Conservation (phyloP, 2,329 filamentous ascomycete species). For the Colletotrichum eremochloae region DNA sequence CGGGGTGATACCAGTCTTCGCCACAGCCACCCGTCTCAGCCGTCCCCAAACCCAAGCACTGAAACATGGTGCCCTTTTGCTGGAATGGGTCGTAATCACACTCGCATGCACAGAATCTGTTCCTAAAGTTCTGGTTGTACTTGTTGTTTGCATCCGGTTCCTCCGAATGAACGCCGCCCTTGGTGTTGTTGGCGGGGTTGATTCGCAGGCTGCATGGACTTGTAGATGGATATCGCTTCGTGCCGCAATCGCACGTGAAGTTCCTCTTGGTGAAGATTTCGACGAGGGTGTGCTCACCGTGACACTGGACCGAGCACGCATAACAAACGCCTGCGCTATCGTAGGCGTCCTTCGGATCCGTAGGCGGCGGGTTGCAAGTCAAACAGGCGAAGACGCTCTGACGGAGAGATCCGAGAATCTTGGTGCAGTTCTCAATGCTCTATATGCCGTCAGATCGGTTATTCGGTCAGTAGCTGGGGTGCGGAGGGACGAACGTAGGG, state of each 20-base stretch:
- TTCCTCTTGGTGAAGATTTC: conserved; percentile 97
- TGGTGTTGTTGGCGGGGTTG: conserved; percentile 79
- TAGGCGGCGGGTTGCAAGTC: conserved; percentile 88
- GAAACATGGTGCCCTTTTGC: conserved; percentile 98
- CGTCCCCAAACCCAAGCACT: conserved; percentile 88
- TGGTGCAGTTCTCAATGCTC: conserved; percentile 95
- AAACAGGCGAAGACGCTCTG: conserved; percentile 93
- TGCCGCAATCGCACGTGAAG: conserved; percentile 97
- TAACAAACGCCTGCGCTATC: conserved; percentile 91
- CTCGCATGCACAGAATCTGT: conserved; percentile 90
- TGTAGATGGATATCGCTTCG: conserved; percentile 78
- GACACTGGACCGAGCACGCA: conserved; percentile 95
- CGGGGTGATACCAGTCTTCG: conserved; percentile 98
- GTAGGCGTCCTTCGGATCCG: conserved; percentile 72
- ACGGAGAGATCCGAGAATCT: conserved; percentile 86
- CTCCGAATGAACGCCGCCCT: conserved; percentile 83
- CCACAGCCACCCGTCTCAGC: conserved; percentile 89
- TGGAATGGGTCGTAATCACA: conserved; percentile 89
- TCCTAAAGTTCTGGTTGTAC: conserved; percentile 97
- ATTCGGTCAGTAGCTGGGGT: not conserved
- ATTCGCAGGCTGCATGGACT: conserved; percentile 82
- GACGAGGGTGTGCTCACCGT: conserved; percentile 93
- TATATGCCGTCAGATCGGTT: conserved; percentile 51
- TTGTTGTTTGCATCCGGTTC: conserved; percentile 79
- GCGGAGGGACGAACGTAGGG: conserved; percentile 79